These are phyloP conservation scores for Sclerotinia spermophila DNA, from an alignment of 2,329 filamentous ascomycete species.

Conservation along the genomic window DNA sequence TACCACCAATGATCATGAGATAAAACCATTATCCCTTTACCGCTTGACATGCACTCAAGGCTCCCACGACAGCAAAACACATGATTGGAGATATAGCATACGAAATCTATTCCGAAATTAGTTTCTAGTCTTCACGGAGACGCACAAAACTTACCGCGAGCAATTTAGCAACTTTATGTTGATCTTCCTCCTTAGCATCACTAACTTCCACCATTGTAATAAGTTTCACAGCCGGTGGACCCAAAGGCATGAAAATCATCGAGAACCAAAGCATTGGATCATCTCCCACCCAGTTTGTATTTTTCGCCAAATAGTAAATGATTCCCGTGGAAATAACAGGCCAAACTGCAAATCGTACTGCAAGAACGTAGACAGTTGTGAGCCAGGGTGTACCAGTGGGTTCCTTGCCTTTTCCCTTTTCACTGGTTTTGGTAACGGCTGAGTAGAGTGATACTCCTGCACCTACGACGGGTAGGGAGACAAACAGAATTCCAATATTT, in stretches of 20 bases:
- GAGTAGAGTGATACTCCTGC: conserved; percentile 63
- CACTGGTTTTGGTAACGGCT: conserved; percentile 47
- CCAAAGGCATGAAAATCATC: conserved; percentile 48
- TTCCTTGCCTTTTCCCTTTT: conserved; percentile 29
- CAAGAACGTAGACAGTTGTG: conserved; percentile 48
- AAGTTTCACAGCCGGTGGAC: conserved; percentile 47
- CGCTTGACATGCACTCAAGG: conserved; percentile 36
- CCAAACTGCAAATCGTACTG: conserved; percentile 60
- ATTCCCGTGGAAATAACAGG: conserved; percentile 51
- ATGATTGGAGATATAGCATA: conserved; percentile 41
- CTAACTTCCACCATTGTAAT: conserved; percentile 46
- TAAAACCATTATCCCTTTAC: conserved; percentile 15
- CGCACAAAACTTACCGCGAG: conserved; percentile 38
- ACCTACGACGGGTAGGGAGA: conserved; percentile 61
- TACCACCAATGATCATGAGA: background rate
- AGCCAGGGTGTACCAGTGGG: conserved; percentile 45
- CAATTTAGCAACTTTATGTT: conserved; percentile 44
- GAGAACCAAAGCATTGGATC: conserved; percentile 66
- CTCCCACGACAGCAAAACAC: conserved; percentile 40
- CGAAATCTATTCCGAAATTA: conserved; percentile 33
- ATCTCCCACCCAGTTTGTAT: conserved; percentile 47
- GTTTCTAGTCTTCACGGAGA: background rate
- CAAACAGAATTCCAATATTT: conserved; percentile 61
- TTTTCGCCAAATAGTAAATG: conserved; percentile 52
- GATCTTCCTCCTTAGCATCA: conserved; percentile 40